phyloP scores from a whole-genome alignment of 768 basidiomycete species.

The Boletus pseudo-olivaceus region DNA sequence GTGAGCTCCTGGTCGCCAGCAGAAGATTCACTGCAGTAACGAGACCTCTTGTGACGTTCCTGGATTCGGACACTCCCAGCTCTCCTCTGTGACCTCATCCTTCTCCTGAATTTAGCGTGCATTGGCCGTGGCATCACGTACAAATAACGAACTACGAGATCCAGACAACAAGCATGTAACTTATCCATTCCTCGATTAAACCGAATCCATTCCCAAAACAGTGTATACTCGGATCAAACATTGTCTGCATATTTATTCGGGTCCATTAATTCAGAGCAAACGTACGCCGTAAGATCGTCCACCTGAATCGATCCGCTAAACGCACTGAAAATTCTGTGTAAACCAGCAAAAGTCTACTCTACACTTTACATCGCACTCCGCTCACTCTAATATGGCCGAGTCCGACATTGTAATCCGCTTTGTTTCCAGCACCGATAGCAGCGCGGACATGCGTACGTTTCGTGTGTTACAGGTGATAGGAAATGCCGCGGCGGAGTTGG shows the following conservation, averaged over 20 bases:
- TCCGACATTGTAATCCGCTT: conserved; percentile 40
- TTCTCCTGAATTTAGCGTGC: conserved; percentile 24
- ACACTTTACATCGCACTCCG: background rate
- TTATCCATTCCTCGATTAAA: conserved; percentile 12
- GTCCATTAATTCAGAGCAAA: background rate
- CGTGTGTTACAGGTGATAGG: conserved; percentile 35
- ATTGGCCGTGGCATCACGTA: conserved; percentile 25
- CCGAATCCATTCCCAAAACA: conserved; percentile 15
- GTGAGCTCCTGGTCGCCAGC: background rate
- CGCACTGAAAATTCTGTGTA: background rate
- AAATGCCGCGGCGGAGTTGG: conserved; percentile 27
- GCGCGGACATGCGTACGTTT: conserved; percentile 43
- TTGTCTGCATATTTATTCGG: conserved; percentile 15
- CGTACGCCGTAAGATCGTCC: conserved; percentile 6
- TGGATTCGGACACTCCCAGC: conserved; percentile 1
- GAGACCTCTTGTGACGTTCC: background rate
- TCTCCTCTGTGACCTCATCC: conserved; percentile 18
- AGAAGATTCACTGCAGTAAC: background rate
- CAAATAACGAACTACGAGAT: conserved; percentile 15
- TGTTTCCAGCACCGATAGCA: conserved; percentile 27
- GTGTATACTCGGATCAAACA: conserved; percentile 24
- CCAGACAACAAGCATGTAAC: conserved; percentile 1
- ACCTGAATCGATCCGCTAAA: background rate
- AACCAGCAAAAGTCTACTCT: background rate
- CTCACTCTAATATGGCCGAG: conserved; percentile 25